Evolutionary conservation across 2,329 filamentous ascomycete genomes (phyloP).

Genomic region (Cercospora zeina): DNA sequence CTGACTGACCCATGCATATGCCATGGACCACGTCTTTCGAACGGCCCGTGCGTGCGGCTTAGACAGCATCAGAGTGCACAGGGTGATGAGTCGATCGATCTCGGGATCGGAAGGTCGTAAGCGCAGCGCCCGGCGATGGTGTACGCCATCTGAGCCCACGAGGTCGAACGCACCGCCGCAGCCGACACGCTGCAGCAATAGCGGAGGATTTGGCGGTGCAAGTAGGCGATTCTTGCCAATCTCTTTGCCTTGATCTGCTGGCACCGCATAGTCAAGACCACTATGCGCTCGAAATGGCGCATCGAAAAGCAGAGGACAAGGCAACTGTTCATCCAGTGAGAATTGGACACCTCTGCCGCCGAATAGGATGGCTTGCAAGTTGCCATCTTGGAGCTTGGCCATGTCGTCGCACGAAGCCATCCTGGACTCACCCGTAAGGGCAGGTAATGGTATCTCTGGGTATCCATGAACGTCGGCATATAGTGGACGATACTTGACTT

Average conservation of each 20-base stretch:
- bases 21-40: constrained; percentile 36
- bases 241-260: constrained; percentile 23
- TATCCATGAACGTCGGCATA: constrained; percentile 29
- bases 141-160: constrained; percentile 28
- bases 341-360: constrained; percentile 31
- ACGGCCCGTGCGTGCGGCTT: constrained; percentile 29
- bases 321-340: constrained; percentile 26
- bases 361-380: constrained; percentile 30
- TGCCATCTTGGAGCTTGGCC: constrained; percentile 28
- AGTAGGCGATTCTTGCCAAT: constrained; percentile 36
- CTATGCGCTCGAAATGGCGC: constrained; percentile 32
- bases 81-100: constrained; percentile 32
- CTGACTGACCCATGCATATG: constrained; percentile 28
- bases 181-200: constrained; percentile 29
- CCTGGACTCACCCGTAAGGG: constrained; percentile 26
- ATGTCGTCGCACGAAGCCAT: constrained; percentile 32
- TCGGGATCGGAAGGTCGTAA: constrained; percentile 31
- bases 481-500: constrained; percentile 34
- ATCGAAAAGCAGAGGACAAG: constrained; percentile 30
- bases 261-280: constrained; percentile 16
- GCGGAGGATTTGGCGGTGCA: constrained; percentile 16
- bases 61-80: constrained; percentile 37
- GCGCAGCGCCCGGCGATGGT: constrained; percentile 36
- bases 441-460: constrained; percentile 30
- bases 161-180: constrained; percentile 32